A percentile compares a stretch with the other conserved stretches of the same genome.
Evolutionary conservation across 2,329 filamentous ascomycete species (phyloP).

Genomic region (Paraphaeosphaeria minitans): DNA sequence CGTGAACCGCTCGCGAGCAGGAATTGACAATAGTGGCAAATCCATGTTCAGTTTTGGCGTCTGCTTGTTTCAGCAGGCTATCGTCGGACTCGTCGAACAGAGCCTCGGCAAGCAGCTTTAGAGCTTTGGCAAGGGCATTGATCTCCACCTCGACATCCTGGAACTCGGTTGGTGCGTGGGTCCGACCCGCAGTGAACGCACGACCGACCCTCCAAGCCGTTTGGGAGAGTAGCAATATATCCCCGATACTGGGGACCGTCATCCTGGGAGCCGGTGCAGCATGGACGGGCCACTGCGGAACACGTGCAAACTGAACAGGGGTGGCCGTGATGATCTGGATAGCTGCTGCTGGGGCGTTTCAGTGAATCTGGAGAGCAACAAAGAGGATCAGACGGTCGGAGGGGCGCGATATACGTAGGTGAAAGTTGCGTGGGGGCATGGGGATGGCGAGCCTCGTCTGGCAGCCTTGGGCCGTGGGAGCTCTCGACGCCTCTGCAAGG

Average conservation of each 20-base stretch:
- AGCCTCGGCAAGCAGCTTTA: slow-evolving; percentile 53
- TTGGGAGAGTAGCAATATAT: slow-evolving; percentile 54
- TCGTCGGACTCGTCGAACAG: slow-evolving; percentile 45
- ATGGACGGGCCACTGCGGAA: slow-evolving; percentile 13
- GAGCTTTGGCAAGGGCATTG: slow-evolving; percentile 48
- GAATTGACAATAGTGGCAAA: slow-evolving; percentile 48
- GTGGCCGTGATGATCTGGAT: neutral
- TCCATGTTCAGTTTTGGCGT: slow-evolving; percentile 42
- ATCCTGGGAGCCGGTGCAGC: slow-evolving; percentile 24
- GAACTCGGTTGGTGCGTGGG: slow-evolving; percentile 49
- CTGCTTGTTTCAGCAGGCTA: slow-evolving; percentile 43
- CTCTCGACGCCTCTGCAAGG: slow-evolving; percentile 1
- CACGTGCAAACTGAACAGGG: slow-evolving; percentile 7
- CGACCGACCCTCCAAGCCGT: slow-evolving; percentile 53
- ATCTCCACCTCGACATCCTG: slow-evolving; percentile 47
- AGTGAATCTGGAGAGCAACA: neutral
- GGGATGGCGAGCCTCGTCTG: slow-evolving; percentile 19
- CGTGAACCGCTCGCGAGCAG: slow-evolving; percentile 48
- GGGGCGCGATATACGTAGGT: slow-evolving; percentile 17
- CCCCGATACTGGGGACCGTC: slow-evolving; percentile 47
- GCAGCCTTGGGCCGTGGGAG: slow-evolving; percentile 9
- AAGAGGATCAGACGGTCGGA: slow-evolving; percentile 11
- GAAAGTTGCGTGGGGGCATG: slow-evolving; percentile 29
- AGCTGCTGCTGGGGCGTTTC: slow-evolving; percentile 1
- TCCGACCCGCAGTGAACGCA: slow-evolving; percentile 50